These are phyloP conservation scores for Chamaenerion angustifolium DNA, from an alignment of 345 rosid species.

Conservation along the genomic window DNA sequence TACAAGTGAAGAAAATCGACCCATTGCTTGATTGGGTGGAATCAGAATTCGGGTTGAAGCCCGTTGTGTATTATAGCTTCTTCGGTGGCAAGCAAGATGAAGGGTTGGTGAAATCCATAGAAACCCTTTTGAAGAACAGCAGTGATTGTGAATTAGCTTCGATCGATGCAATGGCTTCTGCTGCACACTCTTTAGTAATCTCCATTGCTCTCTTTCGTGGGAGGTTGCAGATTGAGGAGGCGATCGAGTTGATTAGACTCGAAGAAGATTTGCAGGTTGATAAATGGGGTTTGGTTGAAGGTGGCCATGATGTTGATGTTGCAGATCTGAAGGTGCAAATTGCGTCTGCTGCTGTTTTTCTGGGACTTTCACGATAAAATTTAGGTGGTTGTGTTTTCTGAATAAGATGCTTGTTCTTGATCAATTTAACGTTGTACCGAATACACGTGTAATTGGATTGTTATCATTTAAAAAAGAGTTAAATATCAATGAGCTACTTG, in stretches of 20 bases:
- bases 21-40: constrained; percentile 78
- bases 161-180: constrained; percentile 78
- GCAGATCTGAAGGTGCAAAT: constrained; percentile 92
- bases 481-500: too few species aligned
- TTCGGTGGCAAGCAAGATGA: constrained; percentile 88
- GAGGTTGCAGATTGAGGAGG: constrained; percentile 73
- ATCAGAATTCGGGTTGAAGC: constrained; percentile 70
- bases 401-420: too few species aligned
- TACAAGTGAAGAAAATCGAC: constrained; percentile 73
- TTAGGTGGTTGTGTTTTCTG: constrained; percentile 4
- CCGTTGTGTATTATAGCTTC: constrained; percentile 57
- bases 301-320: constrained; percentile 84
- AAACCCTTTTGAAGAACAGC: constrained; percentile 41
- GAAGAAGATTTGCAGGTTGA: constrained; percentile 98
- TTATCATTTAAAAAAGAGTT: too few species aligned
- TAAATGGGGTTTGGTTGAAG: constrained; percentile 95
- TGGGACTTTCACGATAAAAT: constrained; percentile 50
- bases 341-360: constrained; percentile 74
- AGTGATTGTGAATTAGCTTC: constrained; percentile 76
- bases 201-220: constrained; percentile 56
- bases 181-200: constrained; percentile 68
- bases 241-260: constrained; percentile 71
- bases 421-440: too few species aligned
- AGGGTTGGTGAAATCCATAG: constrained; percentile 55
- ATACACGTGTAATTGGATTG: too few species aligned